These are phyloP conservation scores for Daldinia loculata DNA, from an alignment of 495 filamentous ascomycete species.

Conservation along the genomic window DNA sequence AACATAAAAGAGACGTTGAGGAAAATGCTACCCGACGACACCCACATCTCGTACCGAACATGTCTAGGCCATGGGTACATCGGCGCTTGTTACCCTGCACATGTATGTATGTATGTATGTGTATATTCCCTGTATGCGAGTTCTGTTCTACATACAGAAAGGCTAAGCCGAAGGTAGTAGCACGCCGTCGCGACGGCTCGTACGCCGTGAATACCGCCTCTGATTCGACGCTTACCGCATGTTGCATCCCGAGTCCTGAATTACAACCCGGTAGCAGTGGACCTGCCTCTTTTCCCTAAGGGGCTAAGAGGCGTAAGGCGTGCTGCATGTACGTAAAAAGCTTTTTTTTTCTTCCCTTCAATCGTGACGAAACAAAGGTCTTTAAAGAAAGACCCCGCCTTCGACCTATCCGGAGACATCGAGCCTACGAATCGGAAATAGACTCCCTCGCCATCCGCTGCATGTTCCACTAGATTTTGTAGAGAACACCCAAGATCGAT, in stretches of 20 bases:
- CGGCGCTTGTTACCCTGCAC: neutral
- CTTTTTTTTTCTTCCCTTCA: neutral
- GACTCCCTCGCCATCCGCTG: slow-evolving; percentile 12
- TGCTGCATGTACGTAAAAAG: slow-evolving; percentile 28
- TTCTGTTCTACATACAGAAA: neutral
- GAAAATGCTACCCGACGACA: slow-evolving; percentile 37
- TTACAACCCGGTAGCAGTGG: slow-evolving; percentile 17
- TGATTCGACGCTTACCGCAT: slow-evolving; percentile 35
- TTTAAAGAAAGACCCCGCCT: neutral
- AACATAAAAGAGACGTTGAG: slow-evolving; percentile 3
- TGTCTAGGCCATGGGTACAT: slow-evolving; percentile 22
- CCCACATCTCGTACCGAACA: slow-evolving; percentile 35
- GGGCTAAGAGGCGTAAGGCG: slow-evolving; percentile 18
- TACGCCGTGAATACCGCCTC: slow-evolving; percentile 2
- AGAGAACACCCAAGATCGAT: slow-evolving; percentile 28
- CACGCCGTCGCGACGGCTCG: slow-evolving; percentile 18
- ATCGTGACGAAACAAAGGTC: neutral
- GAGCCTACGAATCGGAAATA: neutral
- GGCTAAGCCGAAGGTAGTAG: neutral
- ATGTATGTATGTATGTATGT: slow-evolving; percentile 2
- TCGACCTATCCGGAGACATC: neutral
- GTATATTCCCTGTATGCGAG: neutral
- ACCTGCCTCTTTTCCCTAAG: slow-evolving; percentile 2
- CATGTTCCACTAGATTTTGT: slow-evolving; percentile 10
- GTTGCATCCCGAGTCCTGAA: slow-evolving; percentile 2